Evolutionary conservation across 1,284 basidiomycete species (phyloP).

Genomic region (Puccinia triticina): DNA sequence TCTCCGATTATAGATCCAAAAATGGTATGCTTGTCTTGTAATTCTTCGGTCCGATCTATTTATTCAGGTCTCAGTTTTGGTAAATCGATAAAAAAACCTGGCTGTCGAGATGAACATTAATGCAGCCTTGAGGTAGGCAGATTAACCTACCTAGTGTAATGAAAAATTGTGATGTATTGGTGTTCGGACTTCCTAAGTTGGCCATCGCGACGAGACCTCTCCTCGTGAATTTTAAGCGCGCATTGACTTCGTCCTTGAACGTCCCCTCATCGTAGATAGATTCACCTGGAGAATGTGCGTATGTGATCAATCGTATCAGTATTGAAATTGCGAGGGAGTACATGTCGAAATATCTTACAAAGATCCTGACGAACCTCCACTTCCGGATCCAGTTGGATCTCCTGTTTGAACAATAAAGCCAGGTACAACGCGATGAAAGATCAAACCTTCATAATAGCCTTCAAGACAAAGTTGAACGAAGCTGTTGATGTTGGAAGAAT

Average conservation of each 20-base stretch:
- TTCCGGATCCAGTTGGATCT: conserved; percentile 88
- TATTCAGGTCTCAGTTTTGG: background rate
- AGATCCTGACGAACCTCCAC: conserved; percentile 66
- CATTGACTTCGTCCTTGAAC: conserved; percentile 87
- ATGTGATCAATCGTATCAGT: background rate
- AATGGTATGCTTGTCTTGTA: conserved; percentile 84
- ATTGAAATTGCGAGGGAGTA: background rate
- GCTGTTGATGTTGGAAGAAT: conserved; percentile 17
- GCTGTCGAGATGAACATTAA: background rate
- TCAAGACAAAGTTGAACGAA: conserved; percentile 56
- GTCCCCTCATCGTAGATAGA: conserved; percentile 57
- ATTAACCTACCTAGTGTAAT: background rate
- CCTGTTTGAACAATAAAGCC: conserved; percentile 91
- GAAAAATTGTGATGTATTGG: conserved; percentile 62
- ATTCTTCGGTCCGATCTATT: conserved; percentile 79
- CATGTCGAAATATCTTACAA: background rate
- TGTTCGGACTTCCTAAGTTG: conserved; percentile 70
- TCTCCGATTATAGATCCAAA: conserved; percentile 67
- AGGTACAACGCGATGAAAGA: conserved; percentile 87
- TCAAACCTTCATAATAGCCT: conserved; percentile 85
- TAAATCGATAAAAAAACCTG: background rate
- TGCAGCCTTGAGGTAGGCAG: background rate
- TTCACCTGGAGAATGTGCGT: conserved; percentile 41
- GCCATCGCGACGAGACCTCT: conserved; percentile 93
- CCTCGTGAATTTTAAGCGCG: conserved; percentile 76